A percentile compares a stretch with the other conserved stretches of the same genome.
Evolutionary conservation across 192 early-diverging fungal species (phyloP).

Genomic region (Backusella circina): DNA sequence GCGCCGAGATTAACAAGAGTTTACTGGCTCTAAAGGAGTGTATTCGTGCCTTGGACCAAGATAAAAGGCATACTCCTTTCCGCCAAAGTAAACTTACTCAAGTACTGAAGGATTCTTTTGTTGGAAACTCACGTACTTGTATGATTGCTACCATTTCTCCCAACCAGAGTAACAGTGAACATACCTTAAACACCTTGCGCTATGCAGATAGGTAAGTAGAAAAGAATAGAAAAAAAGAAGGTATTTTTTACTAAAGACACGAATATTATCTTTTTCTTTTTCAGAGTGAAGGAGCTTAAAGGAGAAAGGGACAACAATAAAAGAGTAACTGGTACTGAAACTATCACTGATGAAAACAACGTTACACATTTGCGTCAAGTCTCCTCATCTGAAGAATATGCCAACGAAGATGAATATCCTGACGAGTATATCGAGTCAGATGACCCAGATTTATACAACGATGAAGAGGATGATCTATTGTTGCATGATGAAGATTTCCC

Average conservation of each 20-base stretch:
- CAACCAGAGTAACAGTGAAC: constrained; percentile 89
- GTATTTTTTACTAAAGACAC: constrained; percentile 9
- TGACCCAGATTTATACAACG: constrained; percentile 31
- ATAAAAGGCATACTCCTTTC: constrained; percentile 95
- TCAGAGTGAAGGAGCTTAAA: constrained; percentile 42
- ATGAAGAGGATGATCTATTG: constrained; percentile 30
- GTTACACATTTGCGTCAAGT: background rate
- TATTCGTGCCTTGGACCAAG: constrained; percentile 94
- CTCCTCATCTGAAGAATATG: constrained; percentile 7
- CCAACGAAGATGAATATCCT: constrained; percentile 22
- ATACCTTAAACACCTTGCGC: constrained; percentile 93
- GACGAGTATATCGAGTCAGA: constrained; percentile 30
- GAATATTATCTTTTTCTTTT: background rate
- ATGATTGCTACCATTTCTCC: constrained; percentile 99
- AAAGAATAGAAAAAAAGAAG: constrained; percentile 32
- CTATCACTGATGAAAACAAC: constrained; percentile 3
- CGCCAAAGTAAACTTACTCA: constrained; percentile 97
- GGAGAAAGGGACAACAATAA: constrained; percentile 32
- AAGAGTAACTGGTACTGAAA: background rate
- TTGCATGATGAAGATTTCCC: constrained; percentile 37
- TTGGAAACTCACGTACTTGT: constrained; percentile 95
- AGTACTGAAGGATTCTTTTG: constrained; percentile 96
- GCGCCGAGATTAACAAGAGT: constrained; percentile 99
- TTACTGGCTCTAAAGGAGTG: constrained; percentile 96
- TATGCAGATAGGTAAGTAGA: constrained; percentile 79